Evolutionary conservation across 768 basidiomycete genomes (phyloP).

Genomic region (Trametes sanguinea): DNA sequence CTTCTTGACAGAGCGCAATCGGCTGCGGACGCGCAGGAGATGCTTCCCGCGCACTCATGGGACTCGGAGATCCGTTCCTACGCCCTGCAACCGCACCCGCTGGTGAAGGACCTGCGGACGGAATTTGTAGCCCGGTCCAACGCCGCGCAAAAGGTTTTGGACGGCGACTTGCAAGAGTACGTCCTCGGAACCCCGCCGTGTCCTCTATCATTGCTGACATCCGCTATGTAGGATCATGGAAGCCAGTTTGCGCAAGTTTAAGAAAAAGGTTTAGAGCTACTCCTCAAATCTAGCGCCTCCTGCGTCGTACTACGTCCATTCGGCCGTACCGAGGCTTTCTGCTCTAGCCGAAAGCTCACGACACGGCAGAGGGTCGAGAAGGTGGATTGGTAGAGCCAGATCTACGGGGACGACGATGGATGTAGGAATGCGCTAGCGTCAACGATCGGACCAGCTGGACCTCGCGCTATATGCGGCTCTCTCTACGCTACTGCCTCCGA

Average conservation of each 20-base stretch:
- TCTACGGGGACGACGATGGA: too few relatives aligned
- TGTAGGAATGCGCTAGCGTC: too few relatives aligned
- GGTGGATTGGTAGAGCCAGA: too few relatives aligned
- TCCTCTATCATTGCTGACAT: background rate
- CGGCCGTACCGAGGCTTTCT: background rate
- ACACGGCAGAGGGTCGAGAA: too few relatives aligned
- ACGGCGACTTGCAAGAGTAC: constrained; percentile 21
- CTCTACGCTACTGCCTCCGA: too few relatives aligned
- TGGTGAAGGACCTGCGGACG: constrained; percentile 25
- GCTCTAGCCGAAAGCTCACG: background rate
- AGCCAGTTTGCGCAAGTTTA: constrained; percentile 25
- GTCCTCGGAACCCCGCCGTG: background rate
- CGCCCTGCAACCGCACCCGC: constrained; percentile 18
- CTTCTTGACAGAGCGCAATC: constrained; percentile 10
- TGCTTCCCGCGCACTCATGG: constrained; percentile 16
- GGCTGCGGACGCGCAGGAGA: constrained; percentile 12
- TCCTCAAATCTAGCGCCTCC: background rate
- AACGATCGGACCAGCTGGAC: too few relatives aligned
- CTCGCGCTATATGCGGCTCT: too few relatives aligned
- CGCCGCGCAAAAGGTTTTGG: constrained; percentile 18
- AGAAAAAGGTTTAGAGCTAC: background rate
- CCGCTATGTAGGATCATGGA: constrained; percentile 21
- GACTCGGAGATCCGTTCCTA: constrained; percentile 24
- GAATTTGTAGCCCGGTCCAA: constrained; percentile 11
- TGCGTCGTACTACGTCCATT: background rate